A percentile compares a stretch with the other conserved stretches of the same genome.
Conservation (phyloP, 306 rosid genomes). For the Prunus kanzakura region DNA sequence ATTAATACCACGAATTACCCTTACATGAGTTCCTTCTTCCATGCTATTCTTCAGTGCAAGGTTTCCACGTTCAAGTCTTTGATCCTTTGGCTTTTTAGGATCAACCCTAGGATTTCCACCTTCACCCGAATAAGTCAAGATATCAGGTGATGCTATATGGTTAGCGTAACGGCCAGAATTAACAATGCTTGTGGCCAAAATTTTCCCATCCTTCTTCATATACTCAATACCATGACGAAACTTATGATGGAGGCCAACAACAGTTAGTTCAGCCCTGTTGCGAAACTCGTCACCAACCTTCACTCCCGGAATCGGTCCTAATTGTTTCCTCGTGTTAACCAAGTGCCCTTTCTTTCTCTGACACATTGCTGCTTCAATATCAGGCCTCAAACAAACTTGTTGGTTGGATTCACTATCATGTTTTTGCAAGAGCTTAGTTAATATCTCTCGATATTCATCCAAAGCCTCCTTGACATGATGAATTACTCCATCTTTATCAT, state of each 20-base stretch:
- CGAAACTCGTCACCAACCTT: slow-evolving; percentile 41
- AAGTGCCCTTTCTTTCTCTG: slow-evolving; percentile 5
- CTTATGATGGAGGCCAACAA: slow-evolving; percentile 44
- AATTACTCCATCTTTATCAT: neutral
- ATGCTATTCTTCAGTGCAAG: slow-evolving; percentile 46
- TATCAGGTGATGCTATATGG: neutral
- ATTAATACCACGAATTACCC: slow-evolving; percentile 27
- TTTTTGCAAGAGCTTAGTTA: neutral
- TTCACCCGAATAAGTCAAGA: slow-evolving; percentile 33
- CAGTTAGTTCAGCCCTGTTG: slow-evolving; percentile 27
- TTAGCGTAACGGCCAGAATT: slow-evolving; percentile 28
- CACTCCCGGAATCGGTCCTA: slow-evolving; percentile 36
- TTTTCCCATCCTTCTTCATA: neutral
- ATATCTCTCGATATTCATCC: neutral
- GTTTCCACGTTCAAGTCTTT: slow-evolving; percentile 32
- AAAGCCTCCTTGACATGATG: slow-evolving; percentile 26
- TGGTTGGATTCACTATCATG: neutral
- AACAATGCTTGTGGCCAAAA: slow-evolving; percentile 44
- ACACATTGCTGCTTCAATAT: neutral
- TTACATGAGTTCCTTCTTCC: slow-evolving; percentile 27
- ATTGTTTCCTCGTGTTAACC: slow-evolving; percentile 9
- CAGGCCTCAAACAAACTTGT: neutral
- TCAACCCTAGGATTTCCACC: slow-evolving; percentile 34
- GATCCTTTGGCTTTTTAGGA: slow-evolving; percentile 22
- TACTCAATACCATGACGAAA: slow-evolving; percentile 36